These are phyloP conservation scores for Platanthera zijinensis DNA, from an alignment of 106 monocot genomes.

Conservation along the genomic window DNA sequence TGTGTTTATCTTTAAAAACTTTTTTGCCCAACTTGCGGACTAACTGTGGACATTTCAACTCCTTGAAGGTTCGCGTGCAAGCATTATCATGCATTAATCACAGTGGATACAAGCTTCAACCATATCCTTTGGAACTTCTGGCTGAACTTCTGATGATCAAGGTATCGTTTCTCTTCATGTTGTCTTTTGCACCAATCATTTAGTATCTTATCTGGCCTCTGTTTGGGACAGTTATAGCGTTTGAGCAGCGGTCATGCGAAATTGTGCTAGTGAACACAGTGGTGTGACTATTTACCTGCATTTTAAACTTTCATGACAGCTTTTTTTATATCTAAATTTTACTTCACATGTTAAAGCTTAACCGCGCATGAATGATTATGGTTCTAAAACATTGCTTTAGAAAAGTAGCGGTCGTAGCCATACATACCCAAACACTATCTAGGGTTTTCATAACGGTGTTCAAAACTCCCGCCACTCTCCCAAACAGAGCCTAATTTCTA, in stretches of 20 bases:
- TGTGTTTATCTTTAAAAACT: not conserved
- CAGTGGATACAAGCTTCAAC: slow-evolving; percentile 79
- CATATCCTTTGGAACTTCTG: slow-evolving; percentile 59
- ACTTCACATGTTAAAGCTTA: too few relatives aligned
- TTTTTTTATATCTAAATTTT: too few relatives aligned
- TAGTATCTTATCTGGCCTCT: not conserved
- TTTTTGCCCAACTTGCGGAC: not conserved
- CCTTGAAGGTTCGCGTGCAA: slow-evolving; percentile 49
- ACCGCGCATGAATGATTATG: too few relatives aligned
- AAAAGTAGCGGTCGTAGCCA: too few relatives aligned
- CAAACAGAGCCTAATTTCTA: not conserved
- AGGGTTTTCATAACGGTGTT: too few relatives aligned
- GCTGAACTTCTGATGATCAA: slow-evolving; percentile 60
- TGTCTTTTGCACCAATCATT: not conserved
- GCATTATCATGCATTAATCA: slow-evolving; percentile 65
- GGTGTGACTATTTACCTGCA: too few relatives aligned
- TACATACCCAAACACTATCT: too few relatives aligned
- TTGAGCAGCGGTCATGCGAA: not conserved
- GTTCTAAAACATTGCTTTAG: too few relatives aligned
- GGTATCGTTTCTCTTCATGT: slow-evolving; percentile 22
- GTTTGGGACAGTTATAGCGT: too few relatives aligned
- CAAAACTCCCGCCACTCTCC: too few relatives aligned
- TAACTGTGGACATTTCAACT: not conserved
- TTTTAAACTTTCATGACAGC: too few relatives aligned
- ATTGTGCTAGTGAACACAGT: not conserved